phyloP scores from a whole-genome alignment of 2,329 filamentous ascomycete species.

The Pseudopyrenochaeta lycopersici region DNA sequence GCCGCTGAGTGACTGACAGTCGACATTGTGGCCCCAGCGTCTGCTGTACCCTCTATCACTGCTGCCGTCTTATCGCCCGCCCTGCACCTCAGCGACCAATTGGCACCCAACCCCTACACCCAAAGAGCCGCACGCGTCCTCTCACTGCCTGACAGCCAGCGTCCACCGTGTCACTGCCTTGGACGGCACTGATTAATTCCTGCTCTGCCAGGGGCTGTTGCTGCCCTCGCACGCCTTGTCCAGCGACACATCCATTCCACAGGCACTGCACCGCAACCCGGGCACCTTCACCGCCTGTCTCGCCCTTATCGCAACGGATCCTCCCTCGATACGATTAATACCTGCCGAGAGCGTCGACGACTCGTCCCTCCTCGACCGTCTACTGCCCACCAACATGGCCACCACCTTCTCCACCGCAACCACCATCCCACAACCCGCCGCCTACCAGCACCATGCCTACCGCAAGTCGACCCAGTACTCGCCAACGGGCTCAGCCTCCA shows the following conservation, averaged over 20 bases:
- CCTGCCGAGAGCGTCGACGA: slow-evolving; percentile 2
- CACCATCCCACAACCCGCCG: slow-evolving; percentile 37
- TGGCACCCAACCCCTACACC: slow-evolving; percentile 29
- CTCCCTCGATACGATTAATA: slow-evolving; percentile 17
- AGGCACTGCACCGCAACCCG: slow-evolving; percentile 10
- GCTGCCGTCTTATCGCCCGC: slow-evolving; percentile 45
- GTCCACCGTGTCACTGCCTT: slow-evolving; percentile 29
- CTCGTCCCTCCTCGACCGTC: neutral
- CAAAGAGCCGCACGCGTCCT: slow-evolving; percentile 34
- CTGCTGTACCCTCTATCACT: slow-evolving; percentile 40
- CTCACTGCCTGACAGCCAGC: slow-evolving; percentile 22
- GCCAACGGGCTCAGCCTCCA: slow-evolving; percentile 57
- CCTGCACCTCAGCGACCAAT: slow-evolving; percentile 44
- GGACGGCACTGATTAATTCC: slow-evolving; percentile 22
- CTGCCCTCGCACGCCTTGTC: slow-evolving; percentile 14
- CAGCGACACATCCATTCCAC: slow-evolving; percentile 13
- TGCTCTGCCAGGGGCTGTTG: slow-evolving; percentile 12
- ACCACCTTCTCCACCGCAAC: slow-evolving; percentile 45
- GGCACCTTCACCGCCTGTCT: slow-evolving; percentile 25
- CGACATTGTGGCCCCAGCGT: slow-evolving; percentile 30
- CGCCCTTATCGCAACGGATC: slow-evolving; percentile 26
- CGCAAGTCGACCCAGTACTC: slow-evolving; percentile 49
- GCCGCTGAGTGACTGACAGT: slow-evolving; percentile 27
- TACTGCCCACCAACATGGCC: slow-evolving; percentile 43
- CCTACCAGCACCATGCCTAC: slow-evolving; percentile 48